These are phyloP conservation scores for Tolypocladium tropicale DNA, from an alignment of 2,329 filamentous ascomycete species.

Conservation along the genomic window DNA sequence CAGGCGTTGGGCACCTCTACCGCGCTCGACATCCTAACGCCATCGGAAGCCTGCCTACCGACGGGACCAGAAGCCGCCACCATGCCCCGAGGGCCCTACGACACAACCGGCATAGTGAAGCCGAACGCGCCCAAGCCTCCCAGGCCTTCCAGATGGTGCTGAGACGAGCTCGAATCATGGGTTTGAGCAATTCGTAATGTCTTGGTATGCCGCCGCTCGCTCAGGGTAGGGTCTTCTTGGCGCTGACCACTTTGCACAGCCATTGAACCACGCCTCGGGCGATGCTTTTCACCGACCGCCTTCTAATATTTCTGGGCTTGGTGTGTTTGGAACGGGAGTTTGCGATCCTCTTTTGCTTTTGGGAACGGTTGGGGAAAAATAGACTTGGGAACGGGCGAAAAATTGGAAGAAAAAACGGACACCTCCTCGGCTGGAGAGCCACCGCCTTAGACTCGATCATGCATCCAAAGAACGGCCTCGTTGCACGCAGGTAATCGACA, in stretches of 20 bases:
- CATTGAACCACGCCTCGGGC: neutral
- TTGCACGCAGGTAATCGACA: neutral
- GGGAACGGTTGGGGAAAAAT: slow-evolving; percentile 1
- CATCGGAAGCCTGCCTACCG: slow-evolving; percentile 2
- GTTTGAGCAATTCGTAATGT: neutral
- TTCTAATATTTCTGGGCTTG: neutral
- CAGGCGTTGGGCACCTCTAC: neutral
- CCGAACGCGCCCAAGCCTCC: slow-evolving; percentile 24
- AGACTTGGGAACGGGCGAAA: neutral
- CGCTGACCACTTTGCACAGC: neutral
- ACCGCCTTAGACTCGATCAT: neutral
- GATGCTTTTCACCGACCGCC: neutral
- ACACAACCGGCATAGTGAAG: slow-evolving; percentile 26
- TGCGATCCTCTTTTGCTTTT: neutral
- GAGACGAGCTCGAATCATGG: neutral
- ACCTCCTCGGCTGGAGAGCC: neutral
- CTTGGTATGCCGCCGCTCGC: neutral
- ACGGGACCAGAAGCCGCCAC: neutral
- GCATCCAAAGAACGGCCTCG: neutral
- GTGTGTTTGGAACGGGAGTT: neutral
- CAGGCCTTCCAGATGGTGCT: slow-evolving; percentile 11
- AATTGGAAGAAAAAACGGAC: neutral
- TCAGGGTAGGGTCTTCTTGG: neutral
- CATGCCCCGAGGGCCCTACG: slow-evolving; percentile 27
- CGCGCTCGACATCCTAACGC: neutral